Percentiles rank a stretch among this genome's conserved stretches.
Conservation (phyloP, 2,329 filamentous ascomycete genomes). For the Fusarium nematophilum region DNA sequence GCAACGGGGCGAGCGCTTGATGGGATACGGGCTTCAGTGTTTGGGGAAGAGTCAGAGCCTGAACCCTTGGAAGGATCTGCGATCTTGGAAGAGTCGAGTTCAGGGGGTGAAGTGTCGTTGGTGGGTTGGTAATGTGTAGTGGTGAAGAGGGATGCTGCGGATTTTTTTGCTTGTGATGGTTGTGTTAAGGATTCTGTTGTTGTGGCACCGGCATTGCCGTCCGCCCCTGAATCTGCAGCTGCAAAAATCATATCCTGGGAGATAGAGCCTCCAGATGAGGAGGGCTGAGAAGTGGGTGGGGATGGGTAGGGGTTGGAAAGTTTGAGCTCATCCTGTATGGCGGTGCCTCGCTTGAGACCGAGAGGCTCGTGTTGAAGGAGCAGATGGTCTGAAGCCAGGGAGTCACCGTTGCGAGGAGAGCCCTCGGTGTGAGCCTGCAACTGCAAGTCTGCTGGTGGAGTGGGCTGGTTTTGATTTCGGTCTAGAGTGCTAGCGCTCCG, state of each 20-base stretch:
- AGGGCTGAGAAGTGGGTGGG: constrained; percentile 64
- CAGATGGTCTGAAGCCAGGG: constrained; percentile 34
- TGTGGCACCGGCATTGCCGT: constrained; percentile 36
- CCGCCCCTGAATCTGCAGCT: constrained; percentile 36
- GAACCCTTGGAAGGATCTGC: constrained; percentile 34
- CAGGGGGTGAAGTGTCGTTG: constrained; percentile 39
- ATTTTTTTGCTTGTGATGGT: constrained; percentile 35
- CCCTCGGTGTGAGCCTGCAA: constrained; percentile 43
- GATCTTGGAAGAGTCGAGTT: constrained; percentile 32
- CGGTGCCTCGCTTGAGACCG: constrained; percentile 36
- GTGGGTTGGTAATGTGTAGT: constrained; percentile 42
- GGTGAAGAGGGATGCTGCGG: constrained; percentile 40
- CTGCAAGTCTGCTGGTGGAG: constrained; percentile 48
- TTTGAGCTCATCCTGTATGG: constrained; percentile 37
- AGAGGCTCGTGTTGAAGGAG: constrained; percentile 42
- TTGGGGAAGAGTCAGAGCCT: constrained; percentile 33
- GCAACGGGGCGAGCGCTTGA: constrained; percentile 54
- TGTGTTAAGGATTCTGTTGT: constrained; percentile 35
- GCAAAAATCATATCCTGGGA: constrained; percentile 43
- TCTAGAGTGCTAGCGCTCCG: constrained; percentile 46
- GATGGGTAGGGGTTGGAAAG: constrained; percentile 62
- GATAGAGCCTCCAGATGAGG: constrained; percentile 51
- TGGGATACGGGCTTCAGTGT: constrained; percentile 60
- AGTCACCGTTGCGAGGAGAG: constrained; percentile 37
- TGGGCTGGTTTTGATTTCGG: constrained; percentile 41